Conservation (phyloP, 495 filamentous ascomycete genomes). For the Rhypophila decipiens region DNA sequence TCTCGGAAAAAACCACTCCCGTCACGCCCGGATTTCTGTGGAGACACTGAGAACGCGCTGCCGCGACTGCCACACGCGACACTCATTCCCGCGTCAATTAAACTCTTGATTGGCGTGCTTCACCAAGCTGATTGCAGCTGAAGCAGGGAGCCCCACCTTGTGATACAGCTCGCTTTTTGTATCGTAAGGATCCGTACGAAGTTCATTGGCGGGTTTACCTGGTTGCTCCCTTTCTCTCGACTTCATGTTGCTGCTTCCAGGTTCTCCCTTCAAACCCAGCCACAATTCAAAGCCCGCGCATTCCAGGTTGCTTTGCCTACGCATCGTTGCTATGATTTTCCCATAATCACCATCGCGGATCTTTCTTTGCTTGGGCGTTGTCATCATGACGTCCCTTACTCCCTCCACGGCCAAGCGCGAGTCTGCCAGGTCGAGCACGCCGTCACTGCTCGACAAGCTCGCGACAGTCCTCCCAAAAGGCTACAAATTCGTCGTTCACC, state of each 20-base stretch:
- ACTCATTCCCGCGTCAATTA: too few relatives aligned
- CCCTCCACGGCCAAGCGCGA: constrained; percentile 10
- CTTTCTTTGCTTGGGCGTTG: too few relatives aligned
- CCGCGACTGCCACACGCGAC: not conserved
- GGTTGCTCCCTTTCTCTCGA: too few relatives aligned
- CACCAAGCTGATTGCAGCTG: not conserved
- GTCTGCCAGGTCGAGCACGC: not conserved
- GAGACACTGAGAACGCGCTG: not conserved
- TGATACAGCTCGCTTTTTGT: not conserved
- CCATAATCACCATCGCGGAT: too few relatives aligned
- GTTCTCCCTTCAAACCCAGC: too few relatives aligned
- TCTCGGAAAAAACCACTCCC: not conserved
- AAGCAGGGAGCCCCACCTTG: not conserved
- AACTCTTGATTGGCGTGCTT: not conserved
- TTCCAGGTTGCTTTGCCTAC: too few relatives aligned
- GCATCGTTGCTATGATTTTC: too few relatives aligned
- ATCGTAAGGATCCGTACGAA: too few relatives aligned
- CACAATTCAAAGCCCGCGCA: too few relatives aligned
- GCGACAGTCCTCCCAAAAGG: constrained; percentile 65
- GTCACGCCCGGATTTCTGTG: not conserved
- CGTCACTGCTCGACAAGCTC: constrained; percentile 46
- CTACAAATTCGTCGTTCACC: constrained; percentile 67
- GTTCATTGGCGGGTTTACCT: too few relatives aligned
- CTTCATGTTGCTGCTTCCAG: too few relatives aligned
- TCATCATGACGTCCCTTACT: constrained; percentile 13